phyloP scores from a whole-genome alignment of 495 filamentous ascomycete genomes.

The Podospora didyma region DNA sequence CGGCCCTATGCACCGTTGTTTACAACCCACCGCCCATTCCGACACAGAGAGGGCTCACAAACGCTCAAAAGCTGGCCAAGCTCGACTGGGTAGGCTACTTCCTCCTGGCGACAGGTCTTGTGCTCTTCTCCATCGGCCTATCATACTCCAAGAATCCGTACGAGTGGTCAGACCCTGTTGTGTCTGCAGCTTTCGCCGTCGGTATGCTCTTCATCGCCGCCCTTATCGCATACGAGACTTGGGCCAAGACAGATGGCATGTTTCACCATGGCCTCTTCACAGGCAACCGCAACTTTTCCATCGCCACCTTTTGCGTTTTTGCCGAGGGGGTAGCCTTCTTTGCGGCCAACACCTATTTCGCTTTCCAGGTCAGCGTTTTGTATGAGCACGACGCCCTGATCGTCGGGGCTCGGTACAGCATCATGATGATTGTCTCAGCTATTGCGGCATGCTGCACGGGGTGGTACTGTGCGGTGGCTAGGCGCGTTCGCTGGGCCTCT shows the following conservation, averaged over 20 bases:
- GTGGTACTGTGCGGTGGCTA: slow-evolving; percentile 22
- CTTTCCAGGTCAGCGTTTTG: slow-evolving; percentile 28
- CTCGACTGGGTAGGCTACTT: slow-evolving; percentile 35
- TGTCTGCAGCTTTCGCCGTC: slow-evolving; percentile 28
- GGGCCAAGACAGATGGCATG: slow-evolving; percentile 32
- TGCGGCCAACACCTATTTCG: slow-evolving; percentile 34
- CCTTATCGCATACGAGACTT: slow-evolving; percentile 24
- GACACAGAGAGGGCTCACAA: slow-evolving; percentile 12
- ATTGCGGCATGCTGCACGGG: slow-evolving; percentile 16
- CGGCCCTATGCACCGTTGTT: slow-evolving; percentile 13
- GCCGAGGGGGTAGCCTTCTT: slow-evolving; percentile 34
- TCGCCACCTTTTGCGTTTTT: slow-evolving; percentile 27
- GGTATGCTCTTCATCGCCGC: slow-evolving; percentile 15
- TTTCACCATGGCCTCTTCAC: slow-evolving; percentile 35
- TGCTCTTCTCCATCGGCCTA: slow-evolving; percentile 30
- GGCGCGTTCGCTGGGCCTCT: slow-evolving; percentile 18
- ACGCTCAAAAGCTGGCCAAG: slow-evolving; percentile 21
- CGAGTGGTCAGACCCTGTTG: slow-evolving; percentile 26
- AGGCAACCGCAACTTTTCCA: slow-evolving; percentile 26
- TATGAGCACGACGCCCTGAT: slow-evolving; percentile 27
- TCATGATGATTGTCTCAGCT: slow-evolving; percentile 19
- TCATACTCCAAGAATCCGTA: slow-evolving; percentile 36
- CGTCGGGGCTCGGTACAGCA: slow-evolving; percentile 21
- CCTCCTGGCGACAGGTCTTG: slow-evolving; percentile 24
- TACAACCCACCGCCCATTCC: slow-evolving; percentile 25